A percentile compares a stretch with the other conserved stretches of the same genome.
phyloP scores from a whole-genome alignment of 2,329 filamentous ascomycete species.

The Apiospora rasikravindrae region DNA sequence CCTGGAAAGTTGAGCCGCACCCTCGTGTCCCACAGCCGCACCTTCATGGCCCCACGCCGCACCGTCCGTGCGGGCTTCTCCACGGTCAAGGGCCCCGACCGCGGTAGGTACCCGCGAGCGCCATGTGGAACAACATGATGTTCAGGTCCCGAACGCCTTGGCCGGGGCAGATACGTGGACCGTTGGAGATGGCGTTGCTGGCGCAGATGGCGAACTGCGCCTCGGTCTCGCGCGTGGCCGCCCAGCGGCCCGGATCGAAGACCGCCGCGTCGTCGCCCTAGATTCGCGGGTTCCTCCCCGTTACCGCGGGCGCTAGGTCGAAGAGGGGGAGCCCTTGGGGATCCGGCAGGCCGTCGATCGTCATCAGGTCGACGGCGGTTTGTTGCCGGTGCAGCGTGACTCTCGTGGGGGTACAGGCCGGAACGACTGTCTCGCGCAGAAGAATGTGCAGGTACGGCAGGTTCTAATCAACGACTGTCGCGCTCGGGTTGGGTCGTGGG shows the following conservation, averaged over 20 bases:
- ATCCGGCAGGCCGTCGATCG: constrained; percentile 29
- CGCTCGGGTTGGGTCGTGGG: constrained; percentile 31
- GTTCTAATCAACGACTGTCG: constrained; percentile 21
- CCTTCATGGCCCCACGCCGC: no score
- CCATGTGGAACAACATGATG: no score
- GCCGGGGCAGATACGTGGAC: no score
- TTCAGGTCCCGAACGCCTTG: constrained; percentile 19
- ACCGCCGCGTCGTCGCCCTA: constrained; percentile 33
- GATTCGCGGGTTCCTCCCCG: constrained; percentile 29
- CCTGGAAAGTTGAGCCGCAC: no score
- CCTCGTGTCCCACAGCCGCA: no score
- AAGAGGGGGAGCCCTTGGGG: constrained; percentile 32
- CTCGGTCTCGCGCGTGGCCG: constrained; percentile 24
- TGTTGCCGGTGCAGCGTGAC: constrained; percentile 24
- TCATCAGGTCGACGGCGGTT: constrained; percentile 27
- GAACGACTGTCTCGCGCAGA: constrained; percentile 18
- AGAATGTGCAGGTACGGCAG: constrained; percentile 25
- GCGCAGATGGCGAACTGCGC: constrained; percentile 31
- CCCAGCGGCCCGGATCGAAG: constrained; percentile 33
- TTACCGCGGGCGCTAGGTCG: constrained; percentile 29
- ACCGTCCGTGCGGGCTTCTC: no score
- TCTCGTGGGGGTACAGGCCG: constrained; percentile 19
- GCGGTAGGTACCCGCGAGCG: no score
- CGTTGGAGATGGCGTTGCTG: no score
- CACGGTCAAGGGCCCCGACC: no score